A percentile compares a stretch with the other conserved stretches of the same genome.
Conservation (phyloP, 257 asterid species). For the Solanum tarapatanum region DNA sequence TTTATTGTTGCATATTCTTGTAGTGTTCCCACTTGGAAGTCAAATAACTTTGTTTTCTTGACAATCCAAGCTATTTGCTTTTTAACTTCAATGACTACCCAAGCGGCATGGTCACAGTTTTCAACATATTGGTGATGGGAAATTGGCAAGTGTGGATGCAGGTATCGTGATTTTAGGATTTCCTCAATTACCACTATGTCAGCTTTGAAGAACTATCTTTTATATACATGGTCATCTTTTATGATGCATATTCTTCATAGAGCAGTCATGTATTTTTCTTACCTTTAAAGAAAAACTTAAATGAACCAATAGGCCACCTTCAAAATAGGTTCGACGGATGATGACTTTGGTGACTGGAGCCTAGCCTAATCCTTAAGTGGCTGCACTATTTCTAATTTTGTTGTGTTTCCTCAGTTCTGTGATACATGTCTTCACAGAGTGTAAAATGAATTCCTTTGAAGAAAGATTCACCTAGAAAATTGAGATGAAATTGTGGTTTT, state of each 20-base stretch:
- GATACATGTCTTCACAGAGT: not conserved
- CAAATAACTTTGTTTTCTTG: conserved; percentile 11
- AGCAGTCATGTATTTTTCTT: not conserved
- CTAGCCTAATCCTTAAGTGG: not conserved
- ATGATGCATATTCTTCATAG: not conserved
- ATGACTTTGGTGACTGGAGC: not conserved
- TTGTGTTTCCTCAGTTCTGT: not conserved
- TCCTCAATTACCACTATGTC: not conserved
- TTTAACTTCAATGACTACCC: conserved; percentile 98
- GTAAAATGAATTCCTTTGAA: not conserved
- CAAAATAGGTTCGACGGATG: not conserved
- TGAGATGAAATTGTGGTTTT: not conserved
- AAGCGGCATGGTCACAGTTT: conserved; percentile 94
- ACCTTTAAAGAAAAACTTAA: not conserved
- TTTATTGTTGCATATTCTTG: not conserved
- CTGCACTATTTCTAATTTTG: not conserved
- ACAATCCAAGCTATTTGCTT: conserved; percentile 61
- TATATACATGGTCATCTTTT: not conserved
- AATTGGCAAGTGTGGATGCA: conserved; percentile 97
- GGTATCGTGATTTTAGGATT: conserved; percentile 31
- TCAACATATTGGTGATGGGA: conserved; percentile 94
- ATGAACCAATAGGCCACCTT: not conserved
- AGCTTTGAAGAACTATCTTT: not conserved
- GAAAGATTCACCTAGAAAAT: not conserved
- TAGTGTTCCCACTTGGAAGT: not conserved